Conservation (phyloP, 2,329 filamentous ascomycete species). For the Fusarium metavorans region DNA sequence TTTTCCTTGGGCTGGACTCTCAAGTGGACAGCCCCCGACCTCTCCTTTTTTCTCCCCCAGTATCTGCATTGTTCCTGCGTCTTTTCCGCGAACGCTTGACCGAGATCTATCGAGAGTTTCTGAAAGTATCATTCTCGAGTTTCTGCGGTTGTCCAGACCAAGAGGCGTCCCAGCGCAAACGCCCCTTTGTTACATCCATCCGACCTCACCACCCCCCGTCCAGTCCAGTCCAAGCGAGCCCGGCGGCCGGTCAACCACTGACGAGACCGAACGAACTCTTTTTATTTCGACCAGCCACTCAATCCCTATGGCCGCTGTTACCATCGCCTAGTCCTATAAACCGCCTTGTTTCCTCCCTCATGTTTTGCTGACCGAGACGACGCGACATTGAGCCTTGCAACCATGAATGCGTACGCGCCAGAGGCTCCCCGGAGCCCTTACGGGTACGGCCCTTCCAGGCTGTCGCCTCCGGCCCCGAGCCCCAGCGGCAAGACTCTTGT, state of each 20-base stretch:
- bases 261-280: constrained; percentile 7
- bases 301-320: constrained; percentile 32
- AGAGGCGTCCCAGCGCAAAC: constrained; percentile 22
- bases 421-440: constrained; percentile 47
- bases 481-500: constrained; percentile 64
- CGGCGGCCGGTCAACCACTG: constrained; percentile 26
- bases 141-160: constrained; percentile 14
- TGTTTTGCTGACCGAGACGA: constrained; percentile 40
- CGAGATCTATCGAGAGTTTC: constrained; percentile 1
- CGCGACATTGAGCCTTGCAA: constrained; percentile 34
- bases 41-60: constrained; percentile 34
- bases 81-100: neutral
- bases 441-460: constrained; percentile 50
- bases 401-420: constrained; percentile 56
- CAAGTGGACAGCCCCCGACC: constrained; percentile 23
- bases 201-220: constrained; percentile 12
- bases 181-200: constrained; percentile 32
- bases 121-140: constrained; percentile 12
- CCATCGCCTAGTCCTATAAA: constrained; percentile 22
- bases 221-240: neutral
- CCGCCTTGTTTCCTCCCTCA: constrained; percentile 17
- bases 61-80: constrained; percentile 15
- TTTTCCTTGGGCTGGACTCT: constrained; percentile 29
- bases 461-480: constrained; percentile 50
- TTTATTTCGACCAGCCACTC: constrained; percentile 26